Evolutionary conservation across 164 flowering plant genomes (phyloP), one percentile per base, ranked within the genome.

Genomic region (Akebia trifoliata): DNA sequence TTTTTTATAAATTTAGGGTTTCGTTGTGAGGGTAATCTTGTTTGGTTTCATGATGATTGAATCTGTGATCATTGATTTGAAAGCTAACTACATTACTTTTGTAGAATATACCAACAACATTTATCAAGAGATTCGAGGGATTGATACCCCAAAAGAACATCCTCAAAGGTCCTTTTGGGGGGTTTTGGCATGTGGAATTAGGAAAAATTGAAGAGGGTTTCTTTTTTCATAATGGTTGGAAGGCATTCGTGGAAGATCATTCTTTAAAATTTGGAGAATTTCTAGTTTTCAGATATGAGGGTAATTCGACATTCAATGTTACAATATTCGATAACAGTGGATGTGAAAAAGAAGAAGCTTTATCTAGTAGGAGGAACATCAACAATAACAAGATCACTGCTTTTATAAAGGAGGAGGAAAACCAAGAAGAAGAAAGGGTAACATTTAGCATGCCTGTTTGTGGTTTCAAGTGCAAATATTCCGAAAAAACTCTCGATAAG

Each of bases 161-260:
- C 37, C 67, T 74, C 15, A 70, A 45, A 57, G 38, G 17, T 61
- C 14, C 22, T 22, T 18, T 17, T 34, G 63, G 61, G 56, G 57
- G 58, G 17, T 5, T 38, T 43, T 67, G 77, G 74, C 38, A 20
- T 24, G 72, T 74, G 37, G 54, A 64, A 28, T 46, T 70, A 35
- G 32, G 10, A 51, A 26, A 30, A 38, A 34, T 24, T 15, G 55
- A 29, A 22, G 42, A 51, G 14, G 38, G 22, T 34, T 42, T 70
- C 34, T 56, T 18, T 39, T 54, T 74, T 20, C 34, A 35, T 21
- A 45, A 43, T 15, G 77, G 74, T 35, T 74, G 74, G 74, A 31
- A 38, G 45, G 34, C 8, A 6, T 74, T 70, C 59, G 57, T 63
- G 21, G 38, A 50, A 24, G 64, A 60, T 26, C 52, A 58, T 50